Evolutionary conservation across 169 alveolate genomes (phyloP), one percentile per base, ranked within the genome.

Genomic region (Eimeria acervulina): DNA sequence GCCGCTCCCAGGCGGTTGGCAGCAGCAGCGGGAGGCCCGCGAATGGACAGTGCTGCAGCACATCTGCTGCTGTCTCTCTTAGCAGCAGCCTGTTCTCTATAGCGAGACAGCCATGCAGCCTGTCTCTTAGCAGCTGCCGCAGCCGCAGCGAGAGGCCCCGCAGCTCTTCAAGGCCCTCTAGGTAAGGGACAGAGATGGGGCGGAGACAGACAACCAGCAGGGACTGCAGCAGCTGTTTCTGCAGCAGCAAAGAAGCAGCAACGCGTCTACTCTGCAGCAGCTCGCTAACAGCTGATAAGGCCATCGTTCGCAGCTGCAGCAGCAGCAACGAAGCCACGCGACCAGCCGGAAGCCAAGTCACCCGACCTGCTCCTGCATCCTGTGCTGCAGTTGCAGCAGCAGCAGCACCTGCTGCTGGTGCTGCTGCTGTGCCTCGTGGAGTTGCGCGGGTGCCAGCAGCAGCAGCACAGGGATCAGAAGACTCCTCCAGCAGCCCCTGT

Each of bases 251-350:
- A 7, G 81, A 84, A 26, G 83, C 84, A n/a, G 78, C 96, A 33
- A 93, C 96, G 4, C 55, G 96, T 7, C 78, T 83, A 36, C 91
- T 74, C 85, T 90, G 95, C 51, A 96, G 63, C 92, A 88, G 31
- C 90, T 93, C 96, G 36, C 93, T 95, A 6, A 89, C 81, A 7
- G 97, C 97, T 1, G 96, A 59, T 33, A 95, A 23, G n/a, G 96
- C 91, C 81, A 91, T 78, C 5, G 95, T 96, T 42, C 95, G 94
- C 55, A 90, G 80, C 80, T 95, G 95, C 95, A 55, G 80, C 96
- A 80, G 95, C 70, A 95, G 55, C 72, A 76, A 17, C 0, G 96
- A 55, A 0, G 96, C 96, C 63, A 40, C 93, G 28, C 76, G 85
- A 36, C 51, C 55, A 42, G 89, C 85, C 0, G 88, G 87, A 12